Evolutionary conservation across 2,329 filamentous ascomycete species (phyloP).

Genomic region (Colletotrichum kahawae): DNA sequence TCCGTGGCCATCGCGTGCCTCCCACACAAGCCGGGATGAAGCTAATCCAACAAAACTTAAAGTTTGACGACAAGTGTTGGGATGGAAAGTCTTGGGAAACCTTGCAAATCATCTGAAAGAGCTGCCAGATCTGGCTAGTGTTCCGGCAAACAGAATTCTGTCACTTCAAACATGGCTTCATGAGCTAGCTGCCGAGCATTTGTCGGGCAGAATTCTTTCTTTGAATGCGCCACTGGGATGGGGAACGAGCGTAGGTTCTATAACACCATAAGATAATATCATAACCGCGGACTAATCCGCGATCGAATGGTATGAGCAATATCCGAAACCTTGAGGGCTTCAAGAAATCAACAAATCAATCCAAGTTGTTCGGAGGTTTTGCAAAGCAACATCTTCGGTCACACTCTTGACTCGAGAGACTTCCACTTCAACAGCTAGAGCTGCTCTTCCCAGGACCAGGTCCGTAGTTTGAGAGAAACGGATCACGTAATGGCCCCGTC

Average conservation of each 20-base stretch:
- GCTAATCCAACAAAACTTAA: not conserved
- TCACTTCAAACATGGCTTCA: not conserved
- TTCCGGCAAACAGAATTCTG: not conserved
- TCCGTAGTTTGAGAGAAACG: not conserved
- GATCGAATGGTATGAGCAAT: accelerated
- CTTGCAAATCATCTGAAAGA: not conserved
- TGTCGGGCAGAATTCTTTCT: not conserved
- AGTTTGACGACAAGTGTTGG: not conserved
- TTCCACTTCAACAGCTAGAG: not conserved
- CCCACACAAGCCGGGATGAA: not conserved
- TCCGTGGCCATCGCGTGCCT: not conserved
- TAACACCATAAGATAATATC: not conserved
- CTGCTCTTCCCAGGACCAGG: not conserved
- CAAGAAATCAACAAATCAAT: not conserved
- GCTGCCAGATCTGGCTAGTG: not conserved
- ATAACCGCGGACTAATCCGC: not conserved
- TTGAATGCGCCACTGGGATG: not conserved
- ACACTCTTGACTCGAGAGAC: not conserved
- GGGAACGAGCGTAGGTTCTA: not conserved
- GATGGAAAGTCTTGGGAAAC: not conserved
- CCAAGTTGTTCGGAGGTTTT: not conserved
- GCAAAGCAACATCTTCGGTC: not conserved
- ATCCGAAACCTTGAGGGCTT: not conserved
- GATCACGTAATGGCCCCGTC: not conserved
- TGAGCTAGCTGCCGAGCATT: not conserved